These are phyloP conservation scores for Lachnellula cervina DNA, from an alignment of 2,329 filamentous ascomycete genomes.

Conservation along the genomic window DNA sequence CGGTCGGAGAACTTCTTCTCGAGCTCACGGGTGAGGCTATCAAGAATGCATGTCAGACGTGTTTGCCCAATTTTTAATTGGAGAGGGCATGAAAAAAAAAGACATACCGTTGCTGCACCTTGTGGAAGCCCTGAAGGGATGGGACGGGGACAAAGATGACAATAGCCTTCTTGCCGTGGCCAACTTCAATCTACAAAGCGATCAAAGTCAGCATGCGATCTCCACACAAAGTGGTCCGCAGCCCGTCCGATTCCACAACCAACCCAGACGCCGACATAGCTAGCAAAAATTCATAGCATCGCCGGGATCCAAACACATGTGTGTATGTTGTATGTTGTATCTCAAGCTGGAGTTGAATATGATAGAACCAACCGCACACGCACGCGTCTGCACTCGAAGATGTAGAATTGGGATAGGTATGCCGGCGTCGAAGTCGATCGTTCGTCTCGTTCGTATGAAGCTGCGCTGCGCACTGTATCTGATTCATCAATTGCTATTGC, in stretches of 20 bases:
- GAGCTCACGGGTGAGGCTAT: conserved; percentile 96
- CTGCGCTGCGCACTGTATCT: conserved; percentile 16
- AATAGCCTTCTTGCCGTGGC: conserved; percentile 99
- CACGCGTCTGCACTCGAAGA: background rate
- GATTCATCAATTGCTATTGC: conserved; percentile 51
- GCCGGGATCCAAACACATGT: conserved; percentile 5
- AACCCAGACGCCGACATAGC: conserved; percentile 25
- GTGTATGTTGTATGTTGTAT: conserved; percentile 19
- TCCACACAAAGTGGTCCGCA: conserved; percentile 69
- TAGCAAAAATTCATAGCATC: conserved; percentile 13
- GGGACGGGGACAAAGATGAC: conserved; percentile 99
- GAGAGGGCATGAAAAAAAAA: too few relatives aligned
- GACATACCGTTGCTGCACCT: conserved; percentile 97
- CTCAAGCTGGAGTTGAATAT: conserved; percentile 20
- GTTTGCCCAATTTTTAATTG: background rate
- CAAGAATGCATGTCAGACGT: conserved; percentile 2
- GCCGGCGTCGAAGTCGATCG: conserved; percentile 20
- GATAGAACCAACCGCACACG: conserved; percentile 13
- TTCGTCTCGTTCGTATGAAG: conserved; percentile 14
- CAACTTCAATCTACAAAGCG: conserved; percentile 91
- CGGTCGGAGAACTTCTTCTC: conserved; percentile 99
- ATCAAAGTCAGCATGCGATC: conserved; percentile 71
- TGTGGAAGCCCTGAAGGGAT: conserved; percentile 97
- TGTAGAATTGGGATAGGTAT: conserved; percentile 8
- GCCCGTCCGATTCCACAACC: conserved; percentile 64